These are phyloP conservation scores for Starmerella stigmatis DNA, from an alignment of 805 yeast species.

Conservation along the genomic window DNA sequence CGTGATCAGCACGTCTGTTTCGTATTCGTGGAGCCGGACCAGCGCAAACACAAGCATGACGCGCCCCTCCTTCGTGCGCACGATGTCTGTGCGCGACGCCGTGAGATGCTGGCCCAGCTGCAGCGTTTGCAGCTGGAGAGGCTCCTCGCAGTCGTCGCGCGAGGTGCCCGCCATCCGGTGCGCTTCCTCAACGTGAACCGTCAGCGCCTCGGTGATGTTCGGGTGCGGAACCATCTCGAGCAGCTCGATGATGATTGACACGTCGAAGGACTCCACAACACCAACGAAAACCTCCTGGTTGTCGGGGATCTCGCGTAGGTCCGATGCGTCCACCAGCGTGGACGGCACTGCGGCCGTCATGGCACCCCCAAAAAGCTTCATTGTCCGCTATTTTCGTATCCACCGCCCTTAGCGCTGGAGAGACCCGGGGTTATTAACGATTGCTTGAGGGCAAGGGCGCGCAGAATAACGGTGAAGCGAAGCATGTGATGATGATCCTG, in stretches of 20 bases:
- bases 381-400: too few relatives aligned
- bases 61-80: slow-evolving; percentile 7
- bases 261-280: slow-evolving; percentile 28
- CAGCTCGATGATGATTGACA: slow-evolving; percentile 34
- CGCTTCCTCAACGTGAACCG: slow-evolving; percentile 22
- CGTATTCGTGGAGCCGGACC: slow-evolving; percentile 19
- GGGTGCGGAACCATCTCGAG: slow-evolving; percentile 31
- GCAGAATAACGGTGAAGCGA: too few relatives aligned
- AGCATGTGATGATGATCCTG: too few relatives aligned
- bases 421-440: background rate
- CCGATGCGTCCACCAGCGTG: slow-evolving; percentile 63
- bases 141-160: slow-evolving; percentile 7
- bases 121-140: slow-evolving; percentile 9
- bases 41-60: slow-evolving; percentile 18
- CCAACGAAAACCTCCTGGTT: slow-evolving; percentile 82
- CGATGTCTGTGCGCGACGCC: slow-evolving; percentile 20
- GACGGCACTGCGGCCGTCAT: slow-evolving; percentile 48
- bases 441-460: too few relatives aligned
- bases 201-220: slow-evolving; percentile 18
- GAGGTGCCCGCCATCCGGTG: slow-evolving; percentile 21
- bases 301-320: slow-evolving; percentile 76
- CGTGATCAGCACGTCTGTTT: slow-evolving; percentile 24
- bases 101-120: slow-evolving; percentile 12
- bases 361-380: slow-evolving; percentile 72
- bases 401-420: too few relatives aligned